Evolutionary conservation across 2,329 filamentous ascomycete genomes (phyloP), one percentile per base, ranked within the genome.

Genomic region (Orbilia ellipsospora): DNA sequence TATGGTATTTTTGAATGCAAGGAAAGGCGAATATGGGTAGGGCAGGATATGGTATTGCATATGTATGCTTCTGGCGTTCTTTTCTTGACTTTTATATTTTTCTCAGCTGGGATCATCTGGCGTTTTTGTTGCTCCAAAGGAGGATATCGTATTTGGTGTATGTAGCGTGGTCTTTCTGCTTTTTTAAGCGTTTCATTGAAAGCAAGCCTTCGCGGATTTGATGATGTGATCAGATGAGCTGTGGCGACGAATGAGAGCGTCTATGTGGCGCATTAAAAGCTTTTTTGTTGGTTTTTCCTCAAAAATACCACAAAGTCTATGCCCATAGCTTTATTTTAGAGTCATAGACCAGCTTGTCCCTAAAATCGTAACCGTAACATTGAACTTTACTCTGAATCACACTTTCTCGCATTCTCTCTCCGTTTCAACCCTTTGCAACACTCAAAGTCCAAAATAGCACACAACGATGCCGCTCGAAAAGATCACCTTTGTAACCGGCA

Each of bases 401-500:
- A 15, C 13, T 7, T 48, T 48, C 44, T 48, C 5, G 2, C 13
- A 48, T 6, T 48, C 44, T 48, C 44, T 48, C 44, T 15, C 16
- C 5, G 16, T 50, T 44, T 50, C 13, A 28, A 50, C 10, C 31
- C 13, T 36, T 55, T 2, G 6, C 42, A 50, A 18, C 57, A 61
- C 31, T 23, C n/a, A 36, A 36, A 36, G 31, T 36, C 10, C 10
- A 36, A 36, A 7, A 36, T 13, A 42, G 45, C 18, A 55, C 4
- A 56, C 79, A 75, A 18, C n/a, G 62, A 87, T 87, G 84, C 82
- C 84, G 57, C 82, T 84, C 51, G 84, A 85, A 78, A 83, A 85
- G 77, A 85, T 99, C 78, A 94, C 96, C 83, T 99, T 99, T 85
- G 96, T 99, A 81, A 98, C 94, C 1, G 92, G 94, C 83, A 99